These are phyloP conservation scores for Fusarium verrucosum DNA, from an alignment of 2,329 filamentous ascomycete genomes.

Conservation along the genomic window DNA sequence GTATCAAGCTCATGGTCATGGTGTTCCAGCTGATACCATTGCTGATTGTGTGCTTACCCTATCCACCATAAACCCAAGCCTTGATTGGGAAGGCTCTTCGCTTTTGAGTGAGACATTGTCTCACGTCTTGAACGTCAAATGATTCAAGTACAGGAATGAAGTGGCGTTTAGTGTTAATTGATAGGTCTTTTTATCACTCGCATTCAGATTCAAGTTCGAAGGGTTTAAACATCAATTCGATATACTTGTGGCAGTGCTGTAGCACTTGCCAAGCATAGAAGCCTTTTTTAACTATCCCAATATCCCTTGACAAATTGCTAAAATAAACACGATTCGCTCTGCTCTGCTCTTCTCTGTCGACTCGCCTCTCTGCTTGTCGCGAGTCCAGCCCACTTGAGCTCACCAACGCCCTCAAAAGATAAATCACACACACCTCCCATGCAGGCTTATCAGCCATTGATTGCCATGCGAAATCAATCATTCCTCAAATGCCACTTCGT, in stretches of 20 bases:
- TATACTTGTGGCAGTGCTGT: conserved; percentile 40
- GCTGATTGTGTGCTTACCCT: neutral
- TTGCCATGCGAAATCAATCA: conserved; percentile 44
- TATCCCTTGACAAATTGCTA: conserved; percentile 38
- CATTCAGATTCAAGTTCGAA: neutral
- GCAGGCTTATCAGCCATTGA: conserved; percentile 43
- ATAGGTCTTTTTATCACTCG: neutral
- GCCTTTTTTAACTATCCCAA: conserved; percentile 44
- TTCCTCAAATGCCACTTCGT: conserved; percentile 45
- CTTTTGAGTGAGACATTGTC: neutral
- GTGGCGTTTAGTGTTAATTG: neutral
- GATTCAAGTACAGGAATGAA: neutral
- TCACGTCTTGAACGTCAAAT: neutral
- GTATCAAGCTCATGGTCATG: neutral
- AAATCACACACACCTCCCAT: conserved; percentile 42
- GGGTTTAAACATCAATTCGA: conserved; percentile 26
- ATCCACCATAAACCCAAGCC: neutral
- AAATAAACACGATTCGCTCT: conserved; percentile 37
- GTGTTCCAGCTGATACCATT: conserved; percentile 3
- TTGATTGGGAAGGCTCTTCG: neutral
- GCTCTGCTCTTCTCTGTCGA: conserved; percentile 36
- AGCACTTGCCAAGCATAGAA: conserved; percentile 40
- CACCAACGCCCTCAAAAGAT: conserved; percentile 43
- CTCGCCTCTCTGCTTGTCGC: conserved; percentile 24
- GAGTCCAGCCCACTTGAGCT: conserved; percentile 47